Conservation (phyloP, 2,329 filamentous ascomycete genomes). For the Diplodia seriata region DNA sequence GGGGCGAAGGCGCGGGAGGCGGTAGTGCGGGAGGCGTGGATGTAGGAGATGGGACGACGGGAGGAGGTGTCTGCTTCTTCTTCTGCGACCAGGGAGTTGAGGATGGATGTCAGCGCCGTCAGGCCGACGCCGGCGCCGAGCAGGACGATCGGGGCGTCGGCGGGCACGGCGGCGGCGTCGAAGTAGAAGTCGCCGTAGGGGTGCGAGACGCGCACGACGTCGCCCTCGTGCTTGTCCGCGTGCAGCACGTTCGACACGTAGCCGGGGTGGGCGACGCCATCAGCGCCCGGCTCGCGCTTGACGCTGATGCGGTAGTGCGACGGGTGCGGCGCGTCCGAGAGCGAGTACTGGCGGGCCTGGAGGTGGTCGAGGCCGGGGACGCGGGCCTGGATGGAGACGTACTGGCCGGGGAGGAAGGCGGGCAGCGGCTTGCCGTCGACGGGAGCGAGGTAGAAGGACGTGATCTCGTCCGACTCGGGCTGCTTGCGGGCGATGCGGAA, state of each 20-base stretch:
- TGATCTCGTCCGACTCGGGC: slow-evolving; percentile 71
- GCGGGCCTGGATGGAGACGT: slow-evolving; percentile 68
- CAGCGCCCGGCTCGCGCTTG: slow-evolving; percentile 62
- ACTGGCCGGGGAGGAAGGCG: slow-evolving; percentile 72
- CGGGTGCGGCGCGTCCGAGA: slow-evolving; percentile 68
- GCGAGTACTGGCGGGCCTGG: slow-evolving; percentile 75
- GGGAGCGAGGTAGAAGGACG: slow-evolving; percentile 73
- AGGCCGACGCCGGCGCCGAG: slow-evolving; percentile 73
- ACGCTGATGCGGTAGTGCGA: slow-evolving; percentile 74
- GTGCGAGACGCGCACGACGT: slow-evolving; percentile 69
- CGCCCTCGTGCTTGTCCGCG: slow-evolving; percentile 66
- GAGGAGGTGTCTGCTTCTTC: slow-evolving; percentile 56
- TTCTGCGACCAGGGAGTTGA: slow-evolving; percentile 59
- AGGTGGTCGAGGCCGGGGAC: slow-evolving; percentile 62
- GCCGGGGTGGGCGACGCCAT: slow-evolving; percentile 62
- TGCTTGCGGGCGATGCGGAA: slow-evolving; percentile 72
- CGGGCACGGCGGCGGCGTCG: slow-evolving; percentile 46
- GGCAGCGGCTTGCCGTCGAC: slow-evolving; percentile 68
- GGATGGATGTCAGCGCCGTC: slow-evolving; percentile 70
- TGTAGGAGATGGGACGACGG: slow-evolving; percentile 59
- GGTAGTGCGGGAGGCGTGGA: slow-evolving; percentile 65
- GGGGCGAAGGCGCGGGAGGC: slow-evolving; percentile 62
- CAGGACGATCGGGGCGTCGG: slow-evolving; percentile 63
- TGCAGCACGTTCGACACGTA: slow-evolving; percentile 75
- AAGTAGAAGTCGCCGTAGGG: slow-evolving; percentile 69